phyloP scores from a whole-genome alignment of 768 basidiomycete species.

The Leccinellum albellum region DNA sequence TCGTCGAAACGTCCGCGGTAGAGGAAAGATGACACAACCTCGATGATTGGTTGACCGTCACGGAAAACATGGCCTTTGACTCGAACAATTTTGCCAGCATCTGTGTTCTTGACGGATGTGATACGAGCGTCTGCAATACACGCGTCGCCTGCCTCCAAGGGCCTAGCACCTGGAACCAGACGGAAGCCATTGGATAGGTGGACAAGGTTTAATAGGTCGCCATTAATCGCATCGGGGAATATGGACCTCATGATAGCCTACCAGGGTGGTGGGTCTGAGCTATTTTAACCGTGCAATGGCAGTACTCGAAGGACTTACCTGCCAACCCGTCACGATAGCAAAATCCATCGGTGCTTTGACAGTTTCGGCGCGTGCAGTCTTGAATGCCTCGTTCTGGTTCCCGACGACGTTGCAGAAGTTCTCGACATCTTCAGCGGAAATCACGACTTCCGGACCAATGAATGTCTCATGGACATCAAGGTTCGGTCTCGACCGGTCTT shows the following conservation, averaged over 20 bases:
- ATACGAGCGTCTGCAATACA: slow-evolving; percentile 90
- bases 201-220: slow-evolving; percentile 92
- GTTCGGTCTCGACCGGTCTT: slow-evolving; percentile 69
- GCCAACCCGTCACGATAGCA: slow-evolving; percentile 97
- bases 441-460: slow-evolving; percentile 79
- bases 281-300: neutral
- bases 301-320: slow-evolving; percentile 51
- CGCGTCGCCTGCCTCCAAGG: slow-evolving; percentile 80
- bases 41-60: slow-evolving; percentile 76
- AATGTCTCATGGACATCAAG: slow-evolving; percentile 81
- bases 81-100: slow-evolving; percentile 90
- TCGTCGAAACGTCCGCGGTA: slow-evolving; percentile 94
- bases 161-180: slow-evolving; percentile 71
- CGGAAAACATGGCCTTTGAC: slow-evolving; percentile 84
- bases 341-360: slow-evolving; percentile 97
- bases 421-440: slow-evolving; percentile 75
- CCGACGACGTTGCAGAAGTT: slow-evolving; percentile 91
- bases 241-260: slow-evolving; percentile 99
- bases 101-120: slow-evolving; percentile 82
- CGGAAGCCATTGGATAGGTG: slow-evolving; percentile 98
- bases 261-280: slow-evolving; percentile 10
- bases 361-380: slow-evolving; percentile 59
- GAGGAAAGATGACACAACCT: slow-evolving; percentile 93
- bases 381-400: slow-evolving; percentile 89
- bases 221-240: slow-evolving; percentile 89